Conservation (phyloP, 345 rosid genomes). For the thale cress (Arabidopsis thaliana) region DNA sequence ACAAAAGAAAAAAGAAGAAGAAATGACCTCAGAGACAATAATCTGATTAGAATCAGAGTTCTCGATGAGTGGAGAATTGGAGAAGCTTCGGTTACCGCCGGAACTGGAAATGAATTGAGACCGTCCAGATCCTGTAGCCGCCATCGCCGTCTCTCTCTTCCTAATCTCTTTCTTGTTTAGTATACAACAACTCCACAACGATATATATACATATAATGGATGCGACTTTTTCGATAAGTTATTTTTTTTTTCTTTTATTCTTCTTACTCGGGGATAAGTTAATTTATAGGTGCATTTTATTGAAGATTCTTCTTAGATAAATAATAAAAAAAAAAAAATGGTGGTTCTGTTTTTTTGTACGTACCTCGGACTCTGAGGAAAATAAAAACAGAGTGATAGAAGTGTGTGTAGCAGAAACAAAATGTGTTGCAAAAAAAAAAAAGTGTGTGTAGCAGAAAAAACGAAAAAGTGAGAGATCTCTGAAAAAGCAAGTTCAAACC, state of each 20-base stretch:
- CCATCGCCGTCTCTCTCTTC: conserved; percentile 40
- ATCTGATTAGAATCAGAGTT: conserved; percentile 63
- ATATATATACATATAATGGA: not conserved
- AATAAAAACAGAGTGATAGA: not conserved
- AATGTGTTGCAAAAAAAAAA: too few species aligned
- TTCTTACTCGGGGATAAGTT: not conserved
- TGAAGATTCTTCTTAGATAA: not conserved
- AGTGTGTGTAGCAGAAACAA: not conserved
- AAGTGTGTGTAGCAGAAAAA: not conserved
- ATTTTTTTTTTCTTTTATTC: too few species aligned
- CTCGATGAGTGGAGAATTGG: conserved; percentile 71
- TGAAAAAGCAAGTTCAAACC: conserved; percentile 5
- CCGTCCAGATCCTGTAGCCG: conserved; percentile 51
- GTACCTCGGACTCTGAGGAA: conserved; percentile 8
- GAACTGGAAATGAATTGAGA: conserved; percentile 82
- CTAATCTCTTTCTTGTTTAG: not conserved
- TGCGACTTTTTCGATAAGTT: not conserved
- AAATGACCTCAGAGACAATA: conserved; percentile 77
- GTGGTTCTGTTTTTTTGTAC: not conserved
- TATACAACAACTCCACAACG: not conserved
- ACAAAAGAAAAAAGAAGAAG: not conserved
- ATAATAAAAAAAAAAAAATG: not conserved
- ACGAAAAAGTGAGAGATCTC: conserved; percentile 29
- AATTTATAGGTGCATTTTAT: not conserved
- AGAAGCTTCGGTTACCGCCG: conserved; percentile 60